phyloP scores from a whole-genome alignment of 805 yeast species.

The Candida fluviatilis region DNA sequence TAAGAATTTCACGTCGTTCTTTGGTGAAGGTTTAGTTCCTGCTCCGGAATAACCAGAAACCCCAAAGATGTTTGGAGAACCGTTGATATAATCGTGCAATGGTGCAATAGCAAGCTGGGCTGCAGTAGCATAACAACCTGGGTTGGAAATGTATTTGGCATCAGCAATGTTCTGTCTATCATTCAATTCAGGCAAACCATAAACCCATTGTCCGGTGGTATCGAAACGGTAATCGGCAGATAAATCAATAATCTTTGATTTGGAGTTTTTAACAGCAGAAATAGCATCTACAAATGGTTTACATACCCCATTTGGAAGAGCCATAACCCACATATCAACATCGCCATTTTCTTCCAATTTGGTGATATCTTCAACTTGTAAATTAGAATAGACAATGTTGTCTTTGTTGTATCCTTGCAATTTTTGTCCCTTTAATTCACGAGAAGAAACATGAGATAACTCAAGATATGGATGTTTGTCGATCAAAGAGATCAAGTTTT shows the following conservation, averaged over 20 bases:
- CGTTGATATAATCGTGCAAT: conserved; percentile 59
- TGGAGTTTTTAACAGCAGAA: conserved; percentile 57
- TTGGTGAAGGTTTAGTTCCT: conserved; percentile 97
- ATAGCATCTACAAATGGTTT: conserved; percentile 81
- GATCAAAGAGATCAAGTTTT: conserved; percentile 81
- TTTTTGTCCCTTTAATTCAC: conserved; percentile 86
- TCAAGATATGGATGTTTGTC: conserved; percentile 86
- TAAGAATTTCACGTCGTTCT: conserved; percentile 77
- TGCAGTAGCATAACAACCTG: conserved; percentile 99
- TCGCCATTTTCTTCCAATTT: conserved; percentile 68
- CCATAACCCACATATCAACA: conserved; percentile 98
- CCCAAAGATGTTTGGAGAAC: conserved; percentile 85
- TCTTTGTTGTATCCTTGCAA: conserved; percentile 83
- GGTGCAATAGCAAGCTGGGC: conserved; percentile 94
- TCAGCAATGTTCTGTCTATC: conserved; percentile 60
- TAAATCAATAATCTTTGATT: conserved; percentile 81
- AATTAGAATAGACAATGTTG: conserved; percentile 75
- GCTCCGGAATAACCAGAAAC: conserved; percentile 99
- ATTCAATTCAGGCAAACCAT: conserved; percentile 92
- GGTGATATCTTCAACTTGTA: conserved; percentile 83
- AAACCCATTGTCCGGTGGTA: conserved; percentile 80
- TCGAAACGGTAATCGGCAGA: conserved; percentile 97
- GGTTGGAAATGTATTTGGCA: conserved; percentile 85
- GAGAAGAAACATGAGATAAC: conserved; percentile 88
- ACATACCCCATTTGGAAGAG: conserved; percentile 96